Evolutionary conservation across 805 yeast species (phyloP), one percentile per base, ranked within the genome.

Genomic region (Yamadazyma endophytica): DNA sequence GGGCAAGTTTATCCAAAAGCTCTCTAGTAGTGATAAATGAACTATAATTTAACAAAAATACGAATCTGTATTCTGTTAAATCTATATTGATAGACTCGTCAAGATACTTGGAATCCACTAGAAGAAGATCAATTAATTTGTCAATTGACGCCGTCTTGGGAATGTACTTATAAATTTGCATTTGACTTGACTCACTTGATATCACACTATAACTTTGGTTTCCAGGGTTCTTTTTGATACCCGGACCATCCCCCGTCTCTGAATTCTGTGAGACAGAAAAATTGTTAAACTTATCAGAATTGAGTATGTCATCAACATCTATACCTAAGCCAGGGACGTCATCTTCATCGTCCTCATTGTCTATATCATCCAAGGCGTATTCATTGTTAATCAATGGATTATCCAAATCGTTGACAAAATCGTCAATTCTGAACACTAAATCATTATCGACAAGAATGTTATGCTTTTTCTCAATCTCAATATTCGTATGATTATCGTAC

Each of bases 101-200:
- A 76, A 87, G 33, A 73, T 77, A 44, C 72, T 73, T 23, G 73
- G 80, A 13, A 83, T 90, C 52, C 74, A 67, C 47, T 4, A 90
- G 87, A 31, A 90, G 58, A 14, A 89, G 68, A 54, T 90, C 97
- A 33, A 88, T 68, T 44, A 90, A 67, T 44, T 78, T 77, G 26
- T 85, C 92, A 35, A 86, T 57, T 1, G 84, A 70, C 1, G 92
- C 92, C 44, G 47, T 57, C 30, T 61, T 58, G 3, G 70, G 70
- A 21, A 63, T 53, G 36, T 46, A 56, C 26, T 41, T 47, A 21
- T 34, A 35, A 11, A 32, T 40, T 15, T 39, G 44, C 14, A 32
- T 16, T 22, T 40, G 38, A 25, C 31, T 35, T 6, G 49, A 46
- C 13, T 41, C 47, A 15, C 46, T 25, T 1, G 52, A 44, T 17